Evolutionary conservation across 2,329 filamentous ascomycete genomes (phyloP), one percentile per base, ranked within the genome.

Genomic region (Thielaviopsis cerberus): DNA sequence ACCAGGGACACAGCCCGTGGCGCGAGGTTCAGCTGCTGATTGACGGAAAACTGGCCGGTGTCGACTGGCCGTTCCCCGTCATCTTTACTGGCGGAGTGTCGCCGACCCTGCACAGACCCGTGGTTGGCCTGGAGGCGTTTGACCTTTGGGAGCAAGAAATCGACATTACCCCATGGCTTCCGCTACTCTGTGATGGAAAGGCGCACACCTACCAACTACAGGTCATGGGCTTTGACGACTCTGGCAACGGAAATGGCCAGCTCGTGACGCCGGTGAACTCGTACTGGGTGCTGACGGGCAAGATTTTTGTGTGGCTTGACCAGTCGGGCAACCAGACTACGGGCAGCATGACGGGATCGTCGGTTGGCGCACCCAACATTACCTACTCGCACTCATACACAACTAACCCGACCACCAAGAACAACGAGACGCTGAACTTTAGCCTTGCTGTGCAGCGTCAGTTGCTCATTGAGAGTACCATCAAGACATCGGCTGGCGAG

Each of bases 81-180:
- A 83, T 94, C 54, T 91, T 90, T 64, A 90, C 88, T 0, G 88
- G 88, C 2, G 87, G 87, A 1, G 75, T 94, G 5, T 82, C 85
- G 0, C 86, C 86, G 4, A 80, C 81, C 1, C 76, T 92, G 45
- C 88, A 89, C 77, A 75, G 86, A 6, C 88, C 88, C 0, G 76
- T 92, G 57, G 87, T 86, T 2, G 86, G 86, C 0, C 80, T 86
- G 22, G 82, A 92, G 64, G 81, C 86, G 0, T 92, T 88, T 66
- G 86, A 92, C 65, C 73, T 94, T 24, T 74, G 78, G 51, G 86
- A 92, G 66, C 81, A 87, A 62, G 85, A 92, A 66, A 86, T 94
- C 62, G 88, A 94, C 65, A 81, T 94, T 53, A 84, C 86, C 1
- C 82, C 86, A 0, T 92, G 84, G 73, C 72, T 92, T 2, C 80